A percentile compares a stretch with the other conserved stretches of the same genome.
Evolutionary conservation across 768 basidiomycete species (phyloP).

Genomic region (Mycena venus): DNA sequence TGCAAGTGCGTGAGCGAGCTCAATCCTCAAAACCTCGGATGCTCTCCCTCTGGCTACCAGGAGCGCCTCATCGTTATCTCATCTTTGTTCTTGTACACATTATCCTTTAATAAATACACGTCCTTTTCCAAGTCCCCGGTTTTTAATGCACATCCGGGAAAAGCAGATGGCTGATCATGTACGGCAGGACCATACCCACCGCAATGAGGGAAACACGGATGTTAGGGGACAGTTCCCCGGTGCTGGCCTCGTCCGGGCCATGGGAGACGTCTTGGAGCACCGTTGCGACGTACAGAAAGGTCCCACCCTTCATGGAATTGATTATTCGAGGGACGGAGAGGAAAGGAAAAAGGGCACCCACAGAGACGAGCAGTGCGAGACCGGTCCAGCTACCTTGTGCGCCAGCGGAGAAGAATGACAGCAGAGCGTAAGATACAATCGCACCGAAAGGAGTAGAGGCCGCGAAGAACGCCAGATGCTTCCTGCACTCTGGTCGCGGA

Average conservation of each 20-base stretch:
- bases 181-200: slow-evolving; percentile 80
- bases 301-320: slow-evolving; percentile 75
- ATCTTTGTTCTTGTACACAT: no score
- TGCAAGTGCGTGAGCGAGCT: no score
- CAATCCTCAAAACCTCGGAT: no score
- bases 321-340: background rate
- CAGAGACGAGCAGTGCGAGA: slow-evolving; percentile 86
- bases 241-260: slow-evolving; percentile 39
- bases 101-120: background rate
- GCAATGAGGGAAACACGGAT: slow-evolving; percentile 68
- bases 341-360: slow-evolving; percentile 53
- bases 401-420: slow-evolving; percentile 66
- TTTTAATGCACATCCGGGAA: slow-evolving; percentile 27
- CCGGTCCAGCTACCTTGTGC: slow-evolving; percentile 73
- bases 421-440: slow-evolving; percentile 77
- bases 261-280: slow-evolving; percentile 84
- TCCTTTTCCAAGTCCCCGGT: background rate
- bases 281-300: slow-evolving; percentile 95
- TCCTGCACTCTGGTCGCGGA: slow-evolving; percentile 75
- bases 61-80: no score
- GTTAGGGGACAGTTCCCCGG: slow-evolving; percentile 59
- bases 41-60: no score
- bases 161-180: slow-evolving; percentile 68
- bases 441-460: slow-evolving; percentile 89
- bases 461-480: slow-evolving; percentile 83